phyloP scores from a whole-genome alignment of 208 protist species.

The Wallacemonas sp. region DNA sequence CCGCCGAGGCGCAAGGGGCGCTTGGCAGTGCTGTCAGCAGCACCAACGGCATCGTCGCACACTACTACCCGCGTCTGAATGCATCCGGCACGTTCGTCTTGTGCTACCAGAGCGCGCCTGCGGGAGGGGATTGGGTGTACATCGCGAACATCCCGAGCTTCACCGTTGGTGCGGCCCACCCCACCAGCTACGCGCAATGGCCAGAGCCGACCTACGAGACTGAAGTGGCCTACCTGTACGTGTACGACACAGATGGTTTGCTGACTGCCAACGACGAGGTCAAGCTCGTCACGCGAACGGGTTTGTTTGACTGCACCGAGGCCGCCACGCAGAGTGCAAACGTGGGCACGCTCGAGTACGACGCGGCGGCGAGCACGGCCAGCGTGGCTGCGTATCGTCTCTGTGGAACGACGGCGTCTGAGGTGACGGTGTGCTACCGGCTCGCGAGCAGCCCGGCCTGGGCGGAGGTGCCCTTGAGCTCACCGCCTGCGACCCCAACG shows the following conservation, averaged over 20 bases:
- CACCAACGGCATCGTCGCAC: constrained; percentile 43
- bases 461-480: constrained; percentile 75
- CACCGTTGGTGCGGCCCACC: constrained; percentile 62
- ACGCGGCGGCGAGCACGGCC: constrained; percentile 36
- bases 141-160: constrained; percentile 60
- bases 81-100: constrained; percentile 67
- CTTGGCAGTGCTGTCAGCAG: constrained; percentile 48
- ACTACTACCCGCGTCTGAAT: constrained; percentile 73
- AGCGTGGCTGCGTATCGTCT: constrained; percentile 54
- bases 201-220: constrained; percentile 57
- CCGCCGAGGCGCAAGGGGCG: constrained; percentile 27
- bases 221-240: constrained; percentile 42
- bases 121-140: constrained; percentile 57
- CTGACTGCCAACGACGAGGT: constrained; percentile 41
- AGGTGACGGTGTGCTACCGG: constrained; percentile 67
- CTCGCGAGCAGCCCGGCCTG: constrained; percentile 42
- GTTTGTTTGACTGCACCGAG: constrained; percentile 62
- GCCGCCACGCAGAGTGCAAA: constrained; percentile 27
- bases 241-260: constrained; percentile 38
- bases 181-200: constrained; percentile 46
- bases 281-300: constrained; percentile 45
- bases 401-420: constrained; percentile 35
- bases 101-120: constrained; percentile 74
- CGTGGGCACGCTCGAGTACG: constrained; percentile 40
- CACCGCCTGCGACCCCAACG: constrained; percentile 26